These are phyloP conservation scores for Saccharum officinarum DNA, from an alignment of 176 grass and related monocot genomes.

Conservation along the genomic window DNA sequence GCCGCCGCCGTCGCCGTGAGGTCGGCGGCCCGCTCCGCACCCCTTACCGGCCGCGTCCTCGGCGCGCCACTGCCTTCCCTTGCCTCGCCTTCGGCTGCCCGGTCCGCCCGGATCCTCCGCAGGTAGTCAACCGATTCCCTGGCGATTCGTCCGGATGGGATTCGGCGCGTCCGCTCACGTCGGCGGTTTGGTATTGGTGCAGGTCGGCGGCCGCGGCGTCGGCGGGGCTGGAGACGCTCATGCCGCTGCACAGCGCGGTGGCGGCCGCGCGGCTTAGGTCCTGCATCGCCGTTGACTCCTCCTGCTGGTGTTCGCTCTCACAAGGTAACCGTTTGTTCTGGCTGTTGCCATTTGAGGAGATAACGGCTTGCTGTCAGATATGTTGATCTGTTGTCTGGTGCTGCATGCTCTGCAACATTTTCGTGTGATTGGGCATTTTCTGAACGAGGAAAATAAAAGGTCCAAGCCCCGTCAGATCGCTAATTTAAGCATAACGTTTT, in stretches of 20 bases:
- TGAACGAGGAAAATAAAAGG: not conserved
- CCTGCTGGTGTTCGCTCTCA: constrained; percentile 63
- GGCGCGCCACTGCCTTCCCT: not conserved
- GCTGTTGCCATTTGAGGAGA: not conserved
- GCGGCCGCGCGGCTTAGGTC: constrained; percentile 52
- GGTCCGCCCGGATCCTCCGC: constrained; percentile 29
- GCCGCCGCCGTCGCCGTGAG: constrained; percentile 28
- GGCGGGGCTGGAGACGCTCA: constrained; percentile 38
- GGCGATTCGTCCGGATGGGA: not conserved
- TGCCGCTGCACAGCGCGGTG: constrained; percentile 62
- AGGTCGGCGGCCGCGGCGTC: constrained; percentile 34
- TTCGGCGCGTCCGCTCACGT: not conserved
- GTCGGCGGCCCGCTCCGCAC: constrained; percentile 3
- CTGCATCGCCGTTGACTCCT: constrained; percentile 49
- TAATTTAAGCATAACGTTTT: not conserved
- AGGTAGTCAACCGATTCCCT: not conserved
- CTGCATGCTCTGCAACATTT: not conserved
- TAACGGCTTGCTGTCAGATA: not conserved
- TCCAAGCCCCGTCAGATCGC: not conserved
- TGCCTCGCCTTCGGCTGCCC: not conserved
- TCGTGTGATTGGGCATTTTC: not conserved
- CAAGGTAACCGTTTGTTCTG: constrained; percentile 33
- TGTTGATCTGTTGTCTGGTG: not conserved
- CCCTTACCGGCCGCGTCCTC: constrained; percentile 8
- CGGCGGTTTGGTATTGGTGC: not conserved